phyloP scores from a whole-genome alignment of 345 rosid species.

The Bruguiera parviflora region DNA sequence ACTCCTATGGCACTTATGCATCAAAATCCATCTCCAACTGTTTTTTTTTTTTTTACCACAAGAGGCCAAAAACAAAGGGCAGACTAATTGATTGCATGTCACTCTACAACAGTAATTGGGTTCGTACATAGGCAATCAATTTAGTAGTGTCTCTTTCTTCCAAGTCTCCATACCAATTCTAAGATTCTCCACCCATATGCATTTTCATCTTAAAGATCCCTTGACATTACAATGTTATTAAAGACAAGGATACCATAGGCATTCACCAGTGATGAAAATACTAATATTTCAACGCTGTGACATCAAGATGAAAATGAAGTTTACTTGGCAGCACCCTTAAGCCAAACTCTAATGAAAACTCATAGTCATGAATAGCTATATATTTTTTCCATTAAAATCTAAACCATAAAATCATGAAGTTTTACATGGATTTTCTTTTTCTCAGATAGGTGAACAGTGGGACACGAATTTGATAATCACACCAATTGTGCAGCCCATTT shows the following conservation, averaged over 20 bases:
- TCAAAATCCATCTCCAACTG: neutral
- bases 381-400: neutral
- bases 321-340: constrained; percentile 2
- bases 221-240: neutral
- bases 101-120: neutral
- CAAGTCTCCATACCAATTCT: neutral
- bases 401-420: neutral
- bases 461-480: too few relatives aligned
- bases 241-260: neutral
- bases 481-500: too few relatives aligned
- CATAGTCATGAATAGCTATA: neutral
- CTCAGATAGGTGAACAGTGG: too few relatives aligned
- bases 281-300: neutral
- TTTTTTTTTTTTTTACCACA: neutral
- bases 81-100: neutral
- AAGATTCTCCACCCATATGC: neutral
- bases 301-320: neutral
- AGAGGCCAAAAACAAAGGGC: neutral
- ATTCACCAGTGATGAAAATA: neutral
- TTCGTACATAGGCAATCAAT: neutral
- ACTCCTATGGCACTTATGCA: neutral
- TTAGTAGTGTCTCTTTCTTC: neutral
- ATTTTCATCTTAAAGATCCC: neutral
- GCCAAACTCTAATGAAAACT: neutral
- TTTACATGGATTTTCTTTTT: neutral